Evolutionary conservation across 495 filamentous ascomycete genomes (phyloP).

Genomic region (Aspergillus funiculosus): DNA sequence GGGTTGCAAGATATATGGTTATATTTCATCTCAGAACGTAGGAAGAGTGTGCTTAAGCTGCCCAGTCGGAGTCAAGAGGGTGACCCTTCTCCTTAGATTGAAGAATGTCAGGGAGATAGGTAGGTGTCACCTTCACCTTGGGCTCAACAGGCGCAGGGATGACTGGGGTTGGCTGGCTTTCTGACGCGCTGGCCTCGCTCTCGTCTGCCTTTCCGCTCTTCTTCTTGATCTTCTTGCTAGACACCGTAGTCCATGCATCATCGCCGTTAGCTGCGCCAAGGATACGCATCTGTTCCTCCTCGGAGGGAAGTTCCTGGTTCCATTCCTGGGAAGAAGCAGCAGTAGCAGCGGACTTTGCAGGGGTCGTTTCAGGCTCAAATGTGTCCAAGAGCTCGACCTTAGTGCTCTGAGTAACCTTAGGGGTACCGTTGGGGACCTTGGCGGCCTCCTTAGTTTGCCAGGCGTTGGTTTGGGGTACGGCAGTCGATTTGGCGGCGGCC

Average conservation of each 20-base stretch:
- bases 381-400: constrained; percentile 66
- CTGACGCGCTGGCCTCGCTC: constrained; percentile 40
- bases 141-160: constrained; percentile 33
- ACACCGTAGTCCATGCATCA: constrained; percentile 70
- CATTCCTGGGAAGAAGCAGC: constrained; percentile 35
- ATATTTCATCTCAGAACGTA: constrained; percentile 5
- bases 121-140: constrained; percentile 38
- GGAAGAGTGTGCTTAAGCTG: constrained; percentile 31
- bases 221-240: constrained; percentile 60
- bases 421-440: constrained; percentile 28
- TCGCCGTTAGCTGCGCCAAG: constrained; percentile 52
- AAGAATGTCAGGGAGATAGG: constrained; percentile 40
- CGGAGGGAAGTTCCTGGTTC: constrained; percentile 60
- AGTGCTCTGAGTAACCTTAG: constrained; percentile 23
- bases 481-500: constrained; percentile 64
- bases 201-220: constrained; percentile 39
- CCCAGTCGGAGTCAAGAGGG: constrained; percentile 57
- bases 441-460: constrained; percentile 49
- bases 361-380: too few species aligned
- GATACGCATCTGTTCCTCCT: constrained; percentile 79
- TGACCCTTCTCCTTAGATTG: constrained; percentile 43
- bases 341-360: constrained; percentile 29
- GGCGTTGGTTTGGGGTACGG: constrained; percentile 52
- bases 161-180: constrained; percentile 30
- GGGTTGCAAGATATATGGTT: too few species aligned